Conservation (phyloP, 1,139 yeast species). For the Yamadazyma trypodendri region DNA sequence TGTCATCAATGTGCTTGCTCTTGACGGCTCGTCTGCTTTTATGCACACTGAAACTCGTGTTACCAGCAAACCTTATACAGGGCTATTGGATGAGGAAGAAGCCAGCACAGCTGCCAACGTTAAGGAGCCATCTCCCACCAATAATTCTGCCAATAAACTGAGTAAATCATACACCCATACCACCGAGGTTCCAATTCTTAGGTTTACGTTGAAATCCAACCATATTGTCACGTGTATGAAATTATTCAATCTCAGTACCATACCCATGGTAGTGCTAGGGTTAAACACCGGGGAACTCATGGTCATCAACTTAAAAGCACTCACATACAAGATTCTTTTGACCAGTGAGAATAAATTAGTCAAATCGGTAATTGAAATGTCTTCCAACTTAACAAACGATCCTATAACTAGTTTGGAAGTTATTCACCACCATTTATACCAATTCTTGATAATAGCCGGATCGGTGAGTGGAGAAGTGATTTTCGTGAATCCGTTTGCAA, state of each 20-base stretch:
- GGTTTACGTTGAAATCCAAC: conserved; percentile 29
- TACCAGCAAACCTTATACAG: conserved; percentile 24
- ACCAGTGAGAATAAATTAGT: conserved; percentile 16
- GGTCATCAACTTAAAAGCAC: conserved; percentile 27
- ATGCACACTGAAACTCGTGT: conserved; percentile 20
- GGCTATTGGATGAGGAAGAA: conserved; percentile 15
- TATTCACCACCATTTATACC: conserved; percentile 30
- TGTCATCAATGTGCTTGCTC: conserved; percentile 35
- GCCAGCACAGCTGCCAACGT: too few species aligned
- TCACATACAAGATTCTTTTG: conserved; percentile 29
- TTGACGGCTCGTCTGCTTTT: conserved; percentile 25
- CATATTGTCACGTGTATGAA: conserved; percentile 30
- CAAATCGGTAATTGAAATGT: conserved; percentile 8
- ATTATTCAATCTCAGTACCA: conserved; percentile 23
- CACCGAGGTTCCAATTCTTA: conserved; percentile 34
- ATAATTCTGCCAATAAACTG: not conserved
- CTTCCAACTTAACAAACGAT: conserved; percentile 15
- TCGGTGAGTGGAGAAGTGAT: conserved; percentile 42
- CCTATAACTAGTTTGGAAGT: conserved; percentile 36
- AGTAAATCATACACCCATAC: conserved; percentile 19
- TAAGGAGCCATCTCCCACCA: too few species aligned
- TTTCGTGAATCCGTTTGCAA: conserved; percentile 33
- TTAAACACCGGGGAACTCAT: conserved; percentile 36
- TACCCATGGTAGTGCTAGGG: conserved; percentile 35
- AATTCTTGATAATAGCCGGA: conserved; percentile 37